phyloP scores from a whole-genome alignment of 2,329 filamentous ascomycete genomes.

The Paraphoma chrysanthemicola region DNA sequence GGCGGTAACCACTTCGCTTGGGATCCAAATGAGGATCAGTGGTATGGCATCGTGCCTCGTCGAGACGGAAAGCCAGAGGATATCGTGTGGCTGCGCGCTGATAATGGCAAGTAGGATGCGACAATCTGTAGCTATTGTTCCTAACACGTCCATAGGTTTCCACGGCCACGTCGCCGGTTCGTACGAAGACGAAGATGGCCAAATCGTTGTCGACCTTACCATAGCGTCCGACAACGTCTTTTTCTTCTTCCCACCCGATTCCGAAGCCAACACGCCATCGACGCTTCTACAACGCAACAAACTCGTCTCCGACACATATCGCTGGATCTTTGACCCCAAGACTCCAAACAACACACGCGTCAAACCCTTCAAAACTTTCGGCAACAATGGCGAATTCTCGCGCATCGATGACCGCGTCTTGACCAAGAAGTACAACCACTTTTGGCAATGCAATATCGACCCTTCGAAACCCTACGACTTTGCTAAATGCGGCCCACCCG shows the following conservation, averaged over 20 bases:
- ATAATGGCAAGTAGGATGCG: constrained; percentile 52
- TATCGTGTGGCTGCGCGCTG: constrained; percentile 60
- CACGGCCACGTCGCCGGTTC: constrained; percentile 53
- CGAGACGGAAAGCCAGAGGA: constrained; percentile 59
- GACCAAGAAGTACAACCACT: constrained; percentile 47
- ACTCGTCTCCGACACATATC: constrained; percentile 45
- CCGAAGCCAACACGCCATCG: constrained; percentile 34
- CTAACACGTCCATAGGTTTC: constrained; percentile 36
- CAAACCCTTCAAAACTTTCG: constrained; percentile 39
- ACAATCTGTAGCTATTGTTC: neutral
- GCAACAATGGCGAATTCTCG: constrained; percentile 53
- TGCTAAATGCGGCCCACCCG: constrained; percentile 39
- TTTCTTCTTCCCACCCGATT: constrained; percentile 51
- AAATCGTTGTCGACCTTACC: constrained; percentile 49
- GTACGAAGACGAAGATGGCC: constrained; percentile 49
- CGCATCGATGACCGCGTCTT: constrained; percentile 55
- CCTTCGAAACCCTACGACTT: constrained; percentile 37
- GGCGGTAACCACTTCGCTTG: constrained; percentile 52
- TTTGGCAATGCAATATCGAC: constrained; percentile 52
- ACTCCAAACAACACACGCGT: constrained; percentile 36
- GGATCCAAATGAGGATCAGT: constrained; percentile 61
- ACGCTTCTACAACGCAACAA: constrained; percentile 51
- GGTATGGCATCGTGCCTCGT: constrained; percentile 62
- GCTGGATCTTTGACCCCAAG: constrained; percentile 51
- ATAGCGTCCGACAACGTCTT: constrained; percentile 54